Base-by-base conservation (phyloP, 345 rosid species). In the Camelina hispida region DNA sequence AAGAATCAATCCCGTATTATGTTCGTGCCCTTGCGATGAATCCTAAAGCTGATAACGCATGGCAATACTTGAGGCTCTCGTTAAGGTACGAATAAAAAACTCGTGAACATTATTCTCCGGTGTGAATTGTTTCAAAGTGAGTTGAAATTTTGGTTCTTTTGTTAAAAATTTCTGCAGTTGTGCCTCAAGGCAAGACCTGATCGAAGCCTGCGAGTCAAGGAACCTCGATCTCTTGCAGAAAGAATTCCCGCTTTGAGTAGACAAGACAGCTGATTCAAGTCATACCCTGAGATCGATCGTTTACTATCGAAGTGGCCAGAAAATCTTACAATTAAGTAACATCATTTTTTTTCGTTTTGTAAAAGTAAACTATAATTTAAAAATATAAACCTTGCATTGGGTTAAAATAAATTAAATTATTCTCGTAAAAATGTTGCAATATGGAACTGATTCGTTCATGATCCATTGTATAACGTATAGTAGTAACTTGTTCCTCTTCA, bases 21-120 rank as follows among this genome's bases (percentile, higher is more conserved):
- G 99, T 96, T 6, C 93, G 98, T 23, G 99, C 99, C 43, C 99
- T 96, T 5, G 86, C 96, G 9, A 90, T 96, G 99, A 96, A 96
- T 77, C 99, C 99, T 16, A 96, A 96, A 81, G 98, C 99, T 17
- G 99, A 96, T 67, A 96, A 96, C 73, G 99, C 96, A 16, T 96
- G 98, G 97, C 99, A 93, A 66, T 96, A 93, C 85, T 81, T 96
- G 87, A 87, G 94, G 73, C 90, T 96, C 72, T 96, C 99, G 18
- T 80, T 96, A 64, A 90, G 99, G 99, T 96, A 85, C 50, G 47
- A 12, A 1, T 52, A 65, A 1, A 20, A 65, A 54, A 58, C 59
- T 69, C 15, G 3, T 63, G 54, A 47, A 69, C 15, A 6, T n/a
- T 61, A 17, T 61, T 50, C 16, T 16, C 38, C 2, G n/a, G 35